phyloP scores from a whole-genome alignment of 2,329 filamentous ascomycete species.

The Xylariaceae sp. region DNA sequence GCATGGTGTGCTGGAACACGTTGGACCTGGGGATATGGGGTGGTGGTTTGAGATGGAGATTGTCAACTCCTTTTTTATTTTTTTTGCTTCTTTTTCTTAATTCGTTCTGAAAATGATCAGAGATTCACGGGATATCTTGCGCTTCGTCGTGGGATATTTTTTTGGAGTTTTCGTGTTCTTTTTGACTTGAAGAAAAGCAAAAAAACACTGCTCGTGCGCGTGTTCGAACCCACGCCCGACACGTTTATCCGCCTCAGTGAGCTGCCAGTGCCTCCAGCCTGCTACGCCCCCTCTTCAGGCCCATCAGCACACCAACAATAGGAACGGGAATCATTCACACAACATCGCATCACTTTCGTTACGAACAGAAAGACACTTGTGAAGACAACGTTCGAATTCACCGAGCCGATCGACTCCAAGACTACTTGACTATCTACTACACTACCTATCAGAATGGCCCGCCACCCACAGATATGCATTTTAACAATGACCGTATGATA shows the following conservation, averaged over 20 bases:
- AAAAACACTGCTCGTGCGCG: not conserved
- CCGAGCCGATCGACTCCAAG: no score
- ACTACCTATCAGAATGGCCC: no score
- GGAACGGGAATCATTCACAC: no score
- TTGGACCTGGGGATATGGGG: constrained; percentile 56
- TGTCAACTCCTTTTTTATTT: constrained; percentile 42
- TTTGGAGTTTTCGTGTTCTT: not conserved
- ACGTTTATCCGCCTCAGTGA: constrained; percentile 1
- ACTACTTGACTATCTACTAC: no score
- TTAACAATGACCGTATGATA: no score
- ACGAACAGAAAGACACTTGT: no score
- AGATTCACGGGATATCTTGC: not conserved
- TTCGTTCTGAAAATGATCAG: not conserved
- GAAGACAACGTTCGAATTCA: no score
- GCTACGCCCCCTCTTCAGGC: no score
- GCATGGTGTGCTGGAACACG: constrained; percentile 66
- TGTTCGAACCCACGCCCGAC: constrained; percentile 19
- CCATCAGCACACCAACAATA: no score
- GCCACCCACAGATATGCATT: no score
- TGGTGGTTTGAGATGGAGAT: constrained; percentile 50
- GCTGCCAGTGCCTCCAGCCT: not conserved
- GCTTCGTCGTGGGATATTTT: not conserved
- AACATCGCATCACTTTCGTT: no score
- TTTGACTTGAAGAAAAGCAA: not conserved
- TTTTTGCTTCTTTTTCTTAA: constrained; percentile 33